Conservation (phyloP, 345 rosid species). For the Arabis alpina region DNA sequence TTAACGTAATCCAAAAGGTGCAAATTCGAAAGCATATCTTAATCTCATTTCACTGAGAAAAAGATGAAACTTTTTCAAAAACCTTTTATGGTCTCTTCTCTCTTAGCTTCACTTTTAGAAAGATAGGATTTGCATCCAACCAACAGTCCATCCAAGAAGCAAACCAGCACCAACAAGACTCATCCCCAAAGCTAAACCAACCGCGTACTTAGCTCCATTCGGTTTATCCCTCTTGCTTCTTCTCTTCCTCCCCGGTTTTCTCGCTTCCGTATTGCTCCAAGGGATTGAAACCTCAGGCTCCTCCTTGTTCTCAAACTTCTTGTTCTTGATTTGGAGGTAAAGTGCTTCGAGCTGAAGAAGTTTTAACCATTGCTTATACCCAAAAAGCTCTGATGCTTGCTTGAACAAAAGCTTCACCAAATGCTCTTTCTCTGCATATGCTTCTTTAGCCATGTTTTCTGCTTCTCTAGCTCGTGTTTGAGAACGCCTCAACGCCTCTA, state of each 20-base stretch:
- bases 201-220: constrained; percentile 51
- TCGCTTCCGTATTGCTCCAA: constrained; percentile 59
- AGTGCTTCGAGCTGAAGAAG: constrained; percentile 80
- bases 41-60: constrained; percentile 13
- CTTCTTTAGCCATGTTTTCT: constrained; percentile 84
- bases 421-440: constrained; percentile 80
- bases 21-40: constrained; percentile 7
- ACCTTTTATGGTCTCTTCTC: constrained; percentile 1
- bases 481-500: constrained; percentile 90
- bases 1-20: constrained; percentile 12
- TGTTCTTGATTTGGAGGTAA: constrained; percentile 63
- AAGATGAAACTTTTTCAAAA: neutral
- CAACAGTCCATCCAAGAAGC: constrained; percentile 94
- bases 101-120: constrained; percentile 43
- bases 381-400: constrained; percentile 95
- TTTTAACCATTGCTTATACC: constrained; percentile 90
- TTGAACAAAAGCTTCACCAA: constrained; percentile 74
- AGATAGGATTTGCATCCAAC: constrained; percentile 91
- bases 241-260: constrained; percentile 45
- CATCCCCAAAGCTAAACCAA: constrained; percentile 76
- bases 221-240: constrained; percentile 37
- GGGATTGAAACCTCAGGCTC: constrained; percentile 53
- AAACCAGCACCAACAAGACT: constrained; percentile 95
- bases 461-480: constrained; percentile 99
- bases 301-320: constrained; percentile 50